phyloP scores from a whole-genome alignment of 345 rosid genomes.

The Eucalyptus rudis region DNA sequence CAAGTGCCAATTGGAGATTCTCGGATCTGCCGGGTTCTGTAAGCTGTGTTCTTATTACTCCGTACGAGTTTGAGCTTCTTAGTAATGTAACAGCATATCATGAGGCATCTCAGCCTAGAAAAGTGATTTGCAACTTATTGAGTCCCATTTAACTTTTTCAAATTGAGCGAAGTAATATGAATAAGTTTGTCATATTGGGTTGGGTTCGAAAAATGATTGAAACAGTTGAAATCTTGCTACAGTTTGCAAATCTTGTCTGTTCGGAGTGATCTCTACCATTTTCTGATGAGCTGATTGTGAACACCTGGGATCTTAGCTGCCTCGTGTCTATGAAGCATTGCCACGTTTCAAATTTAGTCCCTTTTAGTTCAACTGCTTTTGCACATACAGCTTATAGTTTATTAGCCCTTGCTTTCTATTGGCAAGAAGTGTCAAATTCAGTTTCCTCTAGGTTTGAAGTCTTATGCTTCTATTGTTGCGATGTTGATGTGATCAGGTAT shows the following conservation, averaged over 20 bases:
- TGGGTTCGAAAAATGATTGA: background rate
- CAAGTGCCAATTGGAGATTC: no score
- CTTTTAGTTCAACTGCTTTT: background rate
- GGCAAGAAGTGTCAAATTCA: background rate
- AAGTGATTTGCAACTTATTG: background rate
- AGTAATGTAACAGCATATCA: background rate
- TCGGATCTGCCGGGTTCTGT: slow-evolving; percentile 42
- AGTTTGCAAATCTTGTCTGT: no score
- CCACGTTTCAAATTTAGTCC: no score
- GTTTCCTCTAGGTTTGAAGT: background rate
- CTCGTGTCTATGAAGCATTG: no score
- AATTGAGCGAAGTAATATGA: background rate
- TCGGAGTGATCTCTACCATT: no score
- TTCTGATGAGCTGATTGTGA: no score
- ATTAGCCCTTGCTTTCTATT: background rate
- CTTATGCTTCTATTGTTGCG: background rate
- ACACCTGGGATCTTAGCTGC: no score
- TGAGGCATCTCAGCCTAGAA: background rate
- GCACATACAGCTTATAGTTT: background rate
- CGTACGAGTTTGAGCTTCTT: background rate
- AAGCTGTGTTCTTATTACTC: background rate
- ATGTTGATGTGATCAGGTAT: background rate
- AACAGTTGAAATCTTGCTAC: background rate
- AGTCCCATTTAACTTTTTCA: background rate
- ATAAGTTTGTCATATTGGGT: background rate